Evolutionary conservation across 1,284 basidiomycete genomes (phyloP), one percentile per base, ranked within the genome.

Genomic region (Ceratobasidium sp.): DNA sequence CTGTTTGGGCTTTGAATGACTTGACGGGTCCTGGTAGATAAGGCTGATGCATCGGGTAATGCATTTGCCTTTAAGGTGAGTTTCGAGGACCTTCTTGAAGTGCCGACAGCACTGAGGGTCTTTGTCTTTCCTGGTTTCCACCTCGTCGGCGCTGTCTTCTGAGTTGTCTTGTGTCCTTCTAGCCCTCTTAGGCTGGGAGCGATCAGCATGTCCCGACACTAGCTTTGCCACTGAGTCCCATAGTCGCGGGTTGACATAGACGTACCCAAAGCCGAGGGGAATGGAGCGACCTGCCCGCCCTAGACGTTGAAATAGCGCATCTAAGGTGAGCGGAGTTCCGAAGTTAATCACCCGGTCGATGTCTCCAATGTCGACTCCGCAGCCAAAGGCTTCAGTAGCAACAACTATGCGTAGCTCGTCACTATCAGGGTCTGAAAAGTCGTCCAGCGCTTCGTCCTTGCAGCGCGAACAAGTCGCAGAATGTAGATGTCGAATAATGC

Each of bases 311-410:
- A 40, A 56, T 0, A 28, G 26, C n/a, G 67, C 33, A 15, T 69
- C 33, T 3, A 49, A 20, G 23, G 55, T n/a, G 15, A 26, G 49
- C 26, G 67, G 67, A 12, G 67, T 69, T 1, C 67, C 67, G n/a
- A 55, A 69, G 10, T 20, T 69, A 23, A 69, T 55, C 3, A 69
- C 67, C 13, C 67, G 46, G 5, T n/a, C 1, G 1, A 69, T 13
- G 39, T 69, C 67, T 55, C 18, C 4, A 56, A 69, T 56, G 28
- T 69, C 51, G 7, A 69, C n/a, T 12, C 67, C 67, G 42, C 51
- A 69, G 1, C 67, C 67, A 56, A 69, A 69, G 1, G n/a, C 67
- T 1, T 69, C 67, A 1, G 51, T 56, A 2, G 67, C 67, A 20
- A 69, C 23, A 10, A 55, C 13, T 10, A 49, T 49, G 33, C 55